These are phyloP conservation scores for Pseudopyricularia javanii DNA, from an alignment of 2,329 filamentous ascomycete genomes.

Conservation along the genomic window DNA sequence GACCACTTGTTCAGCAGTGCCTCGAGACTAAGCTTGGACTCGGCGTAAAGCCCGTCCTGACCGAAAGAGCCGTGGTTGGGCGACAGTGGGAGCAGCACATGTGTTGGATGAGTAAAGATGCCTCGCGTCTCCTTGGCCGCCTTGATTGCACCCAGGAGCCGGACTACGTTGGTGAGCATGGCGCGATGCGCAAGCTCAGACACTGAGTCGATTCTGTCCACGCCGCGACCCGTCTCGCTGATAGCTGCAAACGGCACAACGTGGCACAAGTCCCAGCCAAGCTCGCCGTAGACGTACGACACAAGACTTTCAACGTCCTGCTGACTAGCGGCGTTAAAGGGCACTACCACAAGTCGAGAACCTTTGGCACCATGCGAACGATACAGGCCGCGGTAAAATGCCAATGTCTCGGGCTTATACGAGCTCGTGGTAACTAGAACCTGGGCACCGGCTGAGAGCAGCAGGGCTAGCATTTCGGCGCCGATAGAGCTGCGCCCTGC, in stretches of 20 bases:
- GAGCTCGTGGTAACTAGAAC: slow-evolving; percentile 1
- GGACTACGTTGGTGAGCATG: slow-evolving; percentile 1
- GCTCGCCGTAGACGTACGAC: neutral
- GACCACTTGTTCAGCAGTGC: slow-evolving; percentile 98
- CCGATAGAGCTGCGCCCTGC: slow-evolving; percentile 1
- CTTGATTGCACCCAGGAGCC: neutral
- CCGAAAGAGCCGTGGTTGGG: slow-evolving; percentile 24
- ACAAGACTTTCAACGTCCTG: neutral
- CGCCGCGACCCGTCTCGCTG: neutral
- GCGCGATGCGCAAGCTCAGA: slow-evolving; percentile 1
- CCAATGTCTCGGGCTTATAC: neutral
- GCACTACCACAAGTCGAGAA: neutral
- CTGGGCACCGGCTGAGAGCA: neutral
- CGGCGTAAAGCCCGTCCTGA: slow-evolving; percentile 42
- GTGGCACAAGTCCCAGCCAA: neutral
- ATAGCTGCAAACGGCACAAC: slow-evolving; percentile 1
- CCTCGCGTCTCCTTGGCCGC: neutral
- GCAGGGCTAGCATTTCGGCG: neutral
- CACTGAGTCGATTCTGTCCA: neutral
- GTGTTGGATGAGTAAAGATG: slow-evolving; percentile 9
- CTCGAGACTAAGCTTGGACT: slow-evolving; percentile 94
- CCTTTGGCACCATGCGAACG: neutral
- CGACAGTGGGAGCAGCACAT: slow-evolving; percentile 21
- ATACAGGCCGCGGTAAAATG: slow-evolving; percentile 1
- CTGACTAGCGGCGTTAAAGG: neutral